Conservation (phyloP, 2,329 filamentous ascomycete species). For the Amauroascus verrucosus region DNA sequence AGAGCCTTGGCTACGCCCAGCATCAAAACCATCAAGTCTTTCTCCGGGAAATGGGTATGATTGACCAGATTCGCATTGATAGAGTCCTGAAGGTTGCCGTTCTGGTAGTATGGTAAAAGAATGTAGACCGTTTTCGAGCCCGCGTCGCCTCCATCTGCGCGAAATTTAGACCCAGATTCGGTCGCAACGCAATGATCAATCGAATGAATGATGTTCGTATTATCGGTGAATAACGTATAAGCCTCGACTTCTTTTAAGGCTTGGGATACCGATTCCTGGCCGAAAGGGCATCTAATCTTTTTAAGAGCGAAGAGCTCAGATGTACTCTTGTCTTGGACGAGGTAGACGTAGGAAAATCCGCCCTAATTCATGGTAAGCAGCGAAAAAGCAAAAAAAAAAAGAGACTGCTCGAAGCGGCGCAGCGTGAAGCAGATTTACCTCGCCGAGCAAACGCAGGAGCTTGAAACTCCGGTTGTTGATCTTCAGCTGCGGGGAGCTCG, state of each 20-base stretch:
- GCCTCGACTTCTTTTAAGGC: slow-evolving; percentile 96
- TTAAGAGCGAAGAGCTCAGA: slow-evolving; percentile 88
- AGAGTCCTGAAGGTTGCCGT: slow-evolving; percentile 92
- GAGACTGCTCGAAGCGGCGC: neutral
- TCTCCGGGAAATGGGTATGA: slow-evolving; percentile 79
- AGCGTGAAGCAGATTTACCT: slow-evolving; percentile 46
- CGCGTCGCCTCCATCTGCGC: slow-evolving; percentile 48
- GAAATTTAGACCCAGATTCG: slow-evolving; percentile 50
- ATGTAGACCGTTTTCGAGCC: slow-evolving; percentile 92
- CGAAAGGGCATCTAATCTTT: slow-evolving; percentile 97
- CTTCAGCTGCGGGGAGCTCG: slow-evolving; percentile 82
- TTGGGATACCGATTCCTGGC: slow-evolving; percentile 86
- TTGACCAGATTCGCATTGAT: slow-evolving; percentile 99
- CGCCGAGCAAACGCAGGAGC: slow-evolving; percentile 83
- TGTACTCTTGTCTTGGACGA: slow-evolving; percentile 80
- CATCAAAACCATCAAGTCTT: slow-evolving; percentile 77
- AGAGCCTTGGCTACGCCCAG: slow-evolving; percentile 83
- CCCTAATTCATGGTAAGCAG: slow-evolving; percentile 45
- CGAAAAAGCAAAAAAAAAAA: neutral
- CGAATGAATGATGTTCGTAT: slow-evolving; percentile 75
- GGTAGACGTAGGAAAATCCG: slow-evolving; percentile 97
- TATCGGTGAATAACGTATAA: slow-evolving; percentile 76
- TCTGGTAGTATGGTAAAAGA: slow-evolving; percentile 84
- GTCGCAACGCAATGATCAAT: slow-evolving; percentile 73
- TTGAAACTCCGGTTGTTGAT: slow-evolving; percentile 95